Evolutionary conservation across 2,329 filamentous ascomycete species (phyloP), one percentile per base, ranked within the genome.

Genomic region (Cercospora zeina): DNA sequence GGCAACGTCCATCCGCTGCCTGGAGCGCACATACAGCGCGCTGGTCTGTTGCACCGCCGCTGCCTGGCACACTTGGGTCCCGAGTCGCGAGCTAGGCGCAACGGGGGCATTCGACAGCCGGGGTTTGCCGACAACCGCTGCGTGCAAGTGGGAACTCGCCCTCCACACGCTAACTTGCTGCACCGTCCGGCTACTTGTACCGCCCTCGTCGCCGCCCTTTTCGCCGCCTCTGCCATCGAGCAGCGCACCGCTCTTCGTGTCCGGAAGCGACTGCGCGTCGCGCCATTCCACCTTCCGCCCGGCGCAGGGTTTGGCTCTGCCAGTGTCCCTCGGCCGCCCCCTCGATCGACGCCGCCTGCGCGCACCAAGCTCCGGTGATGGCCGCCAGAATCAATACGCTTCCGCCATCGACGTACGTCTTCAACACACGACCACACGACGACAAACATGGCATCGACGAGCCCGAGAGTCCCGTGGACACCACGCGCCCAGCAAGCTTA

Each of bases 401-500:
- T 39, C 60, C 45, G 60, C 31, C 51, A 14, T 36, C 45, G 42
- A 36, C 55, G 16, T 24, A 47, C 55, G 19, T 50, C n/a, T 51
- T 42, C 45, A 33, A 49, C 33, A 30, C 42, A 27, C 36, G 37
- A 50, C n/a, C 34, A 31, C 55, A 55, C 33, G 45, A 42, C 42
- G 47, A 62, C 24, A 37, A 59, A 19, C 30, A 51, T 30, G 63
- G 59, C 34, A 16, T 30, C 42, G 54, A 34, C 31, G 50, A 59
- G 47, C 58, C 50, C 58, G 63, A 53, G 53, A 59, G 55, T 50
- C 61, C 61, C 37, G 50, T 59, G 47, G 49, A 59, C 36, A 31
- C 19, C 54, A 39, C 27, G 19, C 33, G 19, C 13, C 58, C 36
- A 45, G 36, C 55, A 54, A 58, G 36, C 50, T 45, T 37, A 56